These are phyloP conservation scores for Scleroderma citrinum DNA, from an alignment of 768 basidiomycete genomes.

Conservation along the genomic window DNA sequence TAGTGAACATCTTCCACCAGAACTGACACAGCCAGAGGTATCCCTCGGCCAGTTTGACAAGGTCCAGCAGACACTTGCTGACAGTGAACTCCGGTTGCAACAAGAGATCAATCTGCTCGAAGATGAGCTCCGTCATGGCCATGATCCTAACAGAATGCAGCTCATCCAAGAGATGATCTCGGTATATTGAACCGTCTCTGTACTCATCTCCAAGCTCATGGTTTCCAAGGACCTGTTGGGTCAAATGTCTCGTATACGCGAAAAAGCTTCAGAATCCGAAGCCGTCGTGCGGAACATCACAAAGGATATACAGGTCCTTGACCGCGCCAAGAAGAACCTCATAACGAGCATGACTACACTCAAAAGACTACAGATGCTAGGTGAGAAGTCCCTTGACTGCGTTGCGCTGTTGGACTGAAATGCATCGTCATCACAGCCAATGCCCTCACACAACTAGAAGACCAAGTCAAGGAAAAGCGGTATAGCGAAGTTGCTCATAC, in stretches of 20 bases:
- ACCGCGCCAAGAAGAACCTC: slow-evolving; percentile 90
- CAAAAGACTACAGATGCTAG: slow-evolving; percentile 90
- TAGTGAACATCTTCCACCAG: background rate
- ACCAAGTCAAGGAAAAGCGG: slow-evolving; percentile 66
- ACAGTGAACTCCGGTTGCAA: slow-evolving; percentile 65
- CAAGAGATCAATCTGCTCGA: slow-evolving; percentile 66
- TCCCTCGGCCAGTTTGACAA: slow-evolving; percentile 67
- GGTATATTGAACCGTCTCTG: slow-evolving; percentile 38
- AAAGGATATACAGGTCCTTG: slow-evolving; percentile 91
- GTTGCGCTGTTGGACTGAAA: background rate
- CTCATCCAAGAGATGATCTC: slow-evolving; percentile 95
- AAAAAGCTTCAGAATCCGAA: slow-evolving; percentile 96
- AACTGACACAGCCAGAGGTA: slow-evolving; percentile 45
- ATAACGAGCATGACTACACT: slow-evolving; percentile 84
- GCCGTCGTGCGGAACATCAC: slow-evolving; percentile 94
- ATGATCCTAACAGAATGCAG: slow-evolving; percentile 86
- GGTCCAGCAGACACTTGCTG: slow-evolving; percentile 61
- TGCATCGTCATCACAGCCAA: slow-evolving; percentile 56
- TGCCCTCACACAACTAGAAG: slow-evolving; percentile 74
- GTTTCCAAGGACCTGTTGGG: slow-evolving; percentile 74
- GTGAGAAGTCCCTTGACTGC: slow-evolving; percentile 40
- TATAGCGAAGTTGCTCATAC: slow-evolving; percentile 84
- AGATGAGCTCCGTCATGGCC: slow-evolving; percentile 62
- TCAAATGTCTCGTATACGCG: slow-evolving; percentile 93
- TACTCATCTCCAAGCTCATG: slow-evolving; percentile 2